Percentiles rank a stretch among this genome's conserved stretches.
Evolutionary conservation across 2,329 filamentous ascomycete genomes (phyloP).

Genomic region (Nannizziopsis arthrosporioides): DNA sequence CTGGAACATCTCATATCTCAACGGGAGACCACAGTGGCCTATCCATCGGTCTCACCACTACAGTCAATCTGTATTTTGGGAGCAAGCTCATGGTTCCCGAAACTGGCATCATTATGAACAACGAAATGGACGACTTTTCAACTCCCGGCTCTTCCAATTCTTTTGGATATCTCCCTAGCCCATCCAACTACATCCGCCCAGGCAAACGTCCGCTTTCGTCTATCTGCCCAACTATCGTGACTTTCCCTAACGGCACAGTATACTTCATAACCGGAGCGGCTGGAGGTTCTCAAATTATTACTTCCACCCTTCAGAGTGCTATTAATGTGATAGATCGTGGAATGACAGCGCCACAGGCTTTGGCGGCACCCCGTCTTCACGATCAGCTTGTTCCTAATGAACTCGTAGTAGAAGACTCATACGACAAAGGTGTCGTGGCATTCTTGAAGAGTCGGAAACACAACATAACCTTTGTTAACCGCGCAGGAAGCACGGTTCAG

Average conservation of each 20-base stretch:
- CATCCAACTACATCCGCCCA: conserved; percentile 68
- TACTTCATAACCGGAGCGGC: conserved; percentile 63
- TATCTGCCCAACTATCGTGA: conserved; percentile 67
- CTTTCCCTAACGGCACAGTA: conserved; percentile 52
- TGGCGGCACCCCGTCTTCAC: conserved; percentile 59
- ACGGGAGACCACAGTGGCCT: conserved; percentile 61
- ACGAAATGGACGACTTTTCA: conserved; percentile 65
- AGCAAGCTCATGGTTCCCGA: conserved; percentile 65
- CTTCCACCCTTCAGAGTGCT: conserved; percentile 60
- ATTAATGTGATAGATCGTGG: conserved; percentile 60
- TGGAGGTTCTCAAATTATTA: conserved; percentile 74
- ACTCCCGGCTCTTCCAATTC: conserved; percentile 66
- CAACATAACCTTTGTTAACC: conserved; percentile 56
- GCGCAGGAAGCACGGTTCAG: conserved; percentile 58
- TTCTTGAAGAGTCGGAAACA: conserved; percentile 56
- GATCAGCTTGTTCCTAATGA: conserved; percentile 69
- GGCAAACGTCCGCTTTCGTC: conserved; percentile 74
- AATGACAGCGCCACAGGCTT: conserved; percentile 49
- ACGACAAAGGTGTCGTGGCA: conserved; percentile 52
- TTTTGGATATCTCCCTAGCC: conserved; percentile 73
- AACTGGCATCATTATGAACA: conserved; percentile 68
- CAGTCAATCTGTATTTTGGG: conserved; percentile 78
- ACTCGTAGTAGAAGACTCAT: conserved; percentile 56
- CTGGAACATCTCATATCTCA: conserved; percentile 45
- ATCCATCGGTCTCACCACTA: conserved; percentile 71